Base-by-base conservation (phyloP, 169 alveolate genomes). In the Plasmodium relictum region DNA sequence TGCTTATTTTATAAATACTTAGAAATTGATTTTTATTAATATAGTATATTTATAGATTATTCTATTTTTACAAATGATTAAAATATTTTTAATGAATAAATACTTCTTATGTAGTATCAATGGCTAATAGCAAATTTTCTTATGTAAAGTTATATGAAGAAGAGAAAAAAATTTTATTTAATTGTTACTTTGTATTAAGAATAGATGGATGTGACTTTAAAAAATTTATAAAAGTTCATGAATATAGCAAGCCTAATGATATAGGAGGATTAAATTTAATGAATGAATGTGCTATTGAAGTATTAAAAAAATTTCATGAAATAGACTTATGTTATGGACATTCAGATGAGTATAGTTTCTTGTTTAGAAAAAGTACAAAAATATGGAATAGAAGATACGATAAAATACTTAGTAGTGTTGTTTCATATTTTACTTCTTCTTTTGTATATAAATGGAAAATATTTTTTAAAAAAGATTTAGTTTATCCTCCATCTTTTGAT, bases 141-240 rank as follows among this genome's bases (percentile, higher is more conserved):
- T 98, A 98, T 89, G 99, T 98, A 4, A 98, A 97, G 92, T 85
- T 94, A 70, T 98, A 97, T 91, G 99, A 98, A 92, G 92, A 88
- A 54, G 96, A 96, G 44, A 74, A 74, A 48, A 92, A 88, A 18
- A 92, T 97, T 31, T 73, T 97, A 18, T 95, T 94, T 14, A 96
- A 96, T 68, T 96, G 98, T 48, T 98, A 97, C 96, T 96, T 97
- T 41, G 97, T 97, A 9, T 94, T 97, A 24, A 92, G 99, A 74
- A 93, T 98, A 37, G 99, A 98, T 93, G 99, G 99, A 10, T 93
- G 97, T 63, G 96, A 97, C 22, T 98, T 98, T 89, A 96, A 74
- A 50, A 94, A 94, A 54, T 98, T 98, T 88, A 93, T 98, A 18
- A 95, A 94, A 45, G 78, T 42, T 31, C 99, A 98, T 87, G 89